Conservation (phyloP, 179 eudicot genomes). For the Corrigiola litoralis region DNA sequence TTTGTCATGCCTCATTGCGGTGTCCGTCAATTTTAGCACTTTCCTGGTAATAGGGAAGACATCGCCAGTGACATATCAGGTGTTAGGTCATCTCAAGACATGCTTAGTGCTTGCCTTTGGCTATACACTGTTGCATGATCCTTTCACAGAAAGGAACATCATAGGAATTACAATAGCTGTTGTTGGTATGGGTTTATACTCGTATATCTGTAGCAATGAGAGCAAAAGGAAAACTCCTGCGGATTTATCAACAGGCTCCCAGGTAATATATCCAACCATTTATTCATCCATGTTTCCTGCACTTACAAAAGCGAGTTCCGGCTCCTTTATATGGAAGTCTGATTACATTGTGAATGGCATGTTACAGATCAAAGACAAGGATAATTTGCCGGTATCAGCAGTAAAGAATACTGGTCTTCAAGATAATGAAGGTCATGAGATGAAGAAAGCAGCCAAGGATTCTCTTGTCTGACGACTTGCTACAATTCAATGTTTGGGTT, state of each 20-base stretch:
- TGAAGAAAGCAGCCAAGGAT: slow-evolving; percentile 48
- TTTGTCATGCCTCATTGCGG: slow-evolving; percentile 82
- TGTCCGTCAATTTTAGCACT: slow-evolving; percentile 93
- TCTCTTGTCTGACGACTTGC: slow-evolving; percentile 21
- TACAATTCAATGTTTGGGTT: not conserved
- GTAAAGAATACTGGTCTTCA: slow-evolving; percentile 38
- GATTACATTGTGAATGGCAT: not conserved
- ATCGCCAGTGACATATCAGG: slow-evolving; percentile 95
- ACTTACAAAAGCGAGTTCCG: not conserved
- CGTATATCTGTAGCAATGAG: slow-evolving; percentile 75
- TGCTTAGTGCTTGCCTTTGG: slow-evolving; percentile 93
- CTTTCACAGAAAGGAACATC: slow-evolving; percentile 74
- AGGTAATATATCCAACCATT: slow-evolving; percentile 7
- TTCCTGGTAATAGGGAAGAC: slow-evolving; percentile 95
- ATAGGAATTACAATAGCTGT: slow-evolving; percentile 76
- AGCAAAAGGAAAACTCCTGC: slow-evolving; percentile 50
- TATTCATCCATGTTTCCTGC: not conserved
- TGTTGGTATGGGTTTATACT: slow-evolving; percentile 86
- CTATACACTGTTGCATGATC: slow-evolving; percentile 79
- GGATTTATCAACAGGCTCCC: slow-evolving; percentile 21
- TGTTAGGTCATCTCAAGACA: slow-evolving; percentile 85
- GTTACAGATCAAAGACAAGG: slow-evolving; percentile 60
- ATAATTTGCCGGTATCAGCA: slow-evolving; percentile 40
- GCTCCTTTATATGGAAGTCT: not conserved
- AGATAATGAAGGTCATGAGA: slow-evolving; percentile 44